phyloP scores from a whole-genome alignment of 2,329 filamentous ascomycete species.

The Penicillium hordei region DNA sequence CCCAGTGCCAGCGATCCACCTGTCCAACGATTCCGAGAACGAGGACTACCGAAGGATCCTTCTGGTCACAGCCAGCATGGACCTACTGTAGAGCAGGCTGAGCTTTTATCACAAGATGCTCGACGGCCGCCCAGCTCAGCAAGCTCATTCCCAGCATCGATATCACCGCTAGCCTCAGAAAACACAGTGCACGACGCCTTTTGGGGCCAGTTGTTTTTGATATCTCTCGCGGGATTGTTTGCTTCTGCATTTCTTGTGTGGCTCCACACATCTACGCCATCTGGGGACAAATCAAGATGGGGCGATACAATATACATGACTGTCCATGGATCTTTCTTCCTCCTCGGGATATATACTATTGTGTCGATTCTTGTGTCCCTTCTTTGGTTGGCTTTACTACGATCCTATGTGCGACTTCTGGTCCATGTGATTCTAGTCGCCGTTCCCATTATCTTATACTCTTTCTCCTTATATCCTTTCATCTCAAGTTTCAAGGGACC shows the following conservation, averaged over 20 bases:
- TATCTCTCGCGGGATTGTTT: conserved; percentile 78
- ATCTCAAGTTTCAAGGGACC: conserved; percentile 81
- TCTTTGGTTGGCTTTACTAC: conserved; percentile 83
- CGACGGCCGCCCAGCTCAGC: conserved; percentile 51
- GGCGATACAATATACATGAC: conserved; percentile 95
- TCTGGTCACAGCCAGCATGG: conserved; percentile 43
- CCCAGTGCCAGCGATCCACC: conserved; percentile 50
- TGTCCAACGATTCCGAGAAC: conserved; percentile 56
- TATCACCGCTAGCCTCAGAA: conserved; percentile 62
- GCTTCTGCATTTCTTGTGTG: conserved; percentile 87
- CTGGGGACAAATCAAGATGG: conserved; percentile 64
- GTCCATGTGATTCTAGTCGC: conserved; percentile 78
- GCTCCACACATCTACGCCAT: conserved; percentile 76
- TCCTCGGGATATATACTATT: conserved; percentile 86
- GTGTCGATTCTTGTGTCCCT: conserved; percentile 86
- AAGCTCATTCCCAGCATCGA: conserved; percentile 55
- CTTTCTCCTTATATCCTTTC: conserved; percentile 88
- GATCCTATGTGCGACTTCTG: conserved; percentile 83
- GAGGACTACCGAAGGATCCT: conserved; percentile 40
- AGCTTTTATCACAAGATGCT: conserved; percentile 48
- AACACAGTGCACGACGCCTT: conserved; percentile 83
- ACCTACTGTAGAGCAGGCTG: conserved; percentile 53
- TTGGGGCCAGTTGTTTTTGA: conserved; percentile 87
- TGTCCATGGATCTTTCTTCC: conserved; percentile 79
- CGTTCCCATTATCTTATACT: conserved; percentile 81